Conservation (phyloP, 768 basidiomycete species). For the Floccularia luteovirens region DNA sequence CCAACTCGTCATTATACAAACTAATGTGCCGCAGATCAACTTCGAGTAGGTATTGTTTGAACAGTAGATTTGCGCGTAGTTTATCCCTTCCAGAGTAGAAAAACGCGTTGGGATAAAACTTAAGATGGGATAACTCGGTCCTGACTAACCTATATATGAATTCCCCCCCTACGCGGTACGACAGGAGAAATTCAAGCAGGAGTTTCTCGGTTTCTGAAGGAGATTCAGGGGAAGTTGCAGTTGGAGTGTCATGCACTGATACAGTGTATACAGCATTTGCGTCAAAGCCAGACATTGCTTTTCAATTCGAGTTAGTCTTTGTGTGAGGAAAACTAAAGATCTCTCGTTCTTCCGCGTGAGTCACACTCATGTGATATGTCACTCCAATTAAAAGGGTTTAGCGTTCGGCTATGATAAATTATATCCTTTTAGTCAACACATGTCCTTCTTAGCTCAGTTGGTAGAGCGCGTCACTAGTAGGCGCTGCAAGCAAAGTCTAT, state of each 20-base stretch:
- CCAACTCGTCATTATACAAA: conserved; percentile 91
- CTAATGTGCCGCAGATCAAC: conserved; percentile 74
- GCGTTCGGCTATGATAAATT: too few species aligned
- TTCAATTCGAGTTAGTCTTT: conserved; percentile 6
- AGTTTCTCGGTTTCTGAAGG: conserved; percentile 78
- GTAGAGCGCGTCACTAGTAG: conserved; percentile 37
- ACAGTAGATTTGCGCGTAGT: conserved; percentile 78
- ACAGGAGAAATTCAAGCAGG: conserved; percentile 79
- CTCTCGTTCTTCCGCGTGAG: too few species aligned
- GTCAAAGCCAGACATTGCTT: conserved; percentile 82
- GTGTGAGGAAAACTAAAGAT: conserved; percentile 5
- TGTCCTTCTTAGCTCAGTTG: conserved; percentile 48
- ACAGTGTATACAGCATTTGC: conserved; percentile 76
- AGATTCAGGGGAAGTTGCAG: conserved; percentile 53
- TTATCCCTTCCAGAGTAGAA: too few species aligned
- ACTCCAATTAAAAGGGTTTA: too few species aligned
- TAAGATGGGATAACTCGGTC: conserved; percentile 9
- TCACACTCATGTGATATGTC: too few species aligned
- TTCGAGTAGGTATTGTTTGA: conserved; percentile 84
- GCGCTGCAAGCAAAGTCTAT: conserved; percentile 6
- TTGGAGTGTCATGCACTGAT: conserved; percentile 59
- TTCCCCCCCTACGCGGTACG: conserved; percentile 83
- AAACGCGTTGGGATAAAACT: conserved; percentile 11
- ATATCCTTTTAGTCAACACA: too few species aligned
- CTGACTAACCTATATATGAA: conserved; percentile 91